Evolutionary conservation across 2,329 filamentous ascomycete genomes (phyloP).

Genomic region (Neoscytalidium dimidiatum): DNA sequence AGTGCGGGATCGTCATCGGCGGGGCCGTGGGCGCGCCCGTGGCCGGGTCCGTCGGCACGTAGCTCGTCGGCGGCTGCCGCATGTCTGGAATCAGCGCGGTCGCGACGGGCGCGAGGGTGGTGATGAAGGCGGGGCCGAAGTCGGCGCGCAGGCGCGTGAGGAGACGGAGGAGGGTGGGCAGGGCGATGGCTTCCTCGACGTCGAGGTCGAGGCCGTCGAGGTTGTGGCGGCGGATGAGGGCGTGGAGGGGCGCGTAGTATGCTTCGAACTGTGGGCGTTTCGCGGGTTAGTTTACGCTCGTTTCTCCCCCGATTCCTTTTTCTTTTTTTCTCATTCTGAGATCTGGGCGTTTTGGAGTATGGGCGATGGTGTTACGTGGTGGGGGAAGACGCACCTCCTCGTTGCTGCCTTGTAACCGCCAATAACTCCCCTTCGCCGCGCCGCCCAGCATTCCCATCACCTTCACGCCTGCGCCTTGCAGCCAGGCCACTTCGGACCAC

Average conservation of each 20-base stretch:
- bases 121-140: slow-evolving; percentile 70
- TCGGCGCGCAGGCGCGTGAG: slow-evolving; percentile 56
- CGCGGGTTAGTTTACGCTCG: neutral
- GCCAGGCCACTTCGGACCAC: slow-evolving; percentile 73
- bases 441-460: slow-evolving; percentile 88
- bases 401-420: slow-evolving; percentile 43
- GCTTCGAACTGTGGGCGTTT: slow-evolving; percentile 60
- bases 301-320: too few relatives aligned
- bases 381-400: slow-evolving; percentile 28
- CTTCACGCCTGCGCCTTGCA: slow-evolving; percentile 74
- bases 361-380: too few relatives aligned
- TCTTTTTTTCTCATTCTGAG: too few relatives aligned
- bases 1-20: slow-evolving; percentile 36
- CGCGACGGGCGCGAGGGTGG: slow-evolving; percentile 81
- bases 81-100: slow-evolving; percentile 63
- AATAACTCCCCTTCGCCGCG: slow-evolving; percentile 74
- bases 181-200: slow-evolving; percentile 70
- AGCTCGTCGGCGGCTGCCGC: slow-evolving; percentile 28
- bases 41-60: slow-evolving; percentile 30
- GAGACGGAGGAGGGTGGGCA: slow-evolving; percentile 61
- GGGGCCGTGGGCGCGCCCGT: slow-evolving; percentile 28
- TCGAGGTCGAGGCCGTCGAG: slow-evolving; percentile 44
- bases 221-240: slow-evolving; percentile 61
- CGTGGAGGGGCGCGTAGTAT: slow-evolving; percentile 70
- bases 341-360: too few relatives aligned